These are phyloP conservation scores for Phytophthora sansomeana DNA, from an alignment of 352 stramenopile species.

Conservation along the genomic window DNA sequence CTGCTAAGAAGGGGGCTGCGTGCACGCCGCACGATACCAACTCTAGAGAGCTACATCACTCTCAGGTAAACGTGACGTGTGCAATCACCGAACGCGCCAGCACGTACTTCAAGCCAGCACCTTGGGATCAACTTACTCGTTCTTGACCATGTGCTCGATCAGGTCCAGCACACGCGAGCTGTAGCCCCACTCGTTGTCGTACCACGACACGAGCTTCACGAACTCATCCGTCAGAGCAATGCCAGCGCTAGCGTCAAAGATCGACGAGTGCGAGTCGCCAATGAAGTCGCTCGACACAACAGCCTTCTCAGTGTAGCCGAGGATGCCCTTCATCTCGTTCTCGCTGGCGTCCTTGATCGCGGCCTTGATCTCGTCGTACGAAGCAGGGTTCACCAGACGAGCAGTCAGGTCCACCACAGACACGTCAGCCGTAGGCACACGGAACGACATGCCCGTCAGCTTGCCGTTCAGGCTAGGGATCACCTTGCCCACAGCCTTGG, in stretches of 20 bases:
- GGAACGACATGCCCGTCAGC: constrained; percentile 93
- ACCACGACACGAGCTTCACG: constrained; percentile 99
- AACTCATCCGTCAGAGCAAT: constrained; percentile 95
- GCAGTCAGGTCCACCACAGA: constrained; percentile 92
- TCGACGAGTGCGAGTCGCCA: constrained; percentile 81
- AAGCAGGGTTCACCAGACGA: constrained; percentile 87
- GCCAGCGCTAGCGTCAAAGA: constrained; percentile 37
- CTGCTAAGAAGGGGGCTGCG: constrained; percentile 32
- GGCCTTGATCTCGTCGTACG: constrained; percentile 98
- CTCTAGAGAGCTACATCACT: constrained; percentile 20
- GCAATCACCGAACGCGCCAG: constrained; percentile 27
- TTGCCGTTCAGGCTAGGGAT: constrained; percentile 95
- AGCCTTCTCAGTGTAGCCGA: constrained; percentile 98
- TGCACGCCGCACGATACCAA: constrained; percentile 18
- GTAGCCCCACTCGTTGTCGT: constrained; percentile 99
- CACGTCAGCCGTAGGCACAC: constrained; percentile 90
- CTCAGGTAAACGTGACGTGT: constrained; percentile 13
- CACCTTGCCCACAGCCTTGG: constrained; percentile 90
- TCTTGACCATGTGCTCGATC: constrained; percentile 96
- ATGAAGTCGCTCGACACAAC: constrained; percentile 98
- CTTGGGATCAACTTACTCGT: constrained; percentile 68
- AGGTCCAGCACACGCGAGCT: constrained; percentile 97
- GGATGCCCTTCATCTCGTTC: constrained; percentile 94
- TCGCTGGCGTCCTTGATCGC: constrained; percentile 97
- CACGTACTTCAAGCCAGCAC: constrained; percentile 35